A percentile compares a stretch with the other conserved stretches of the same genome.
Evolutionary conservation across 106 monocot genomes (phyloP).

Genomic region (Xerophyta viscosa): DNA sequence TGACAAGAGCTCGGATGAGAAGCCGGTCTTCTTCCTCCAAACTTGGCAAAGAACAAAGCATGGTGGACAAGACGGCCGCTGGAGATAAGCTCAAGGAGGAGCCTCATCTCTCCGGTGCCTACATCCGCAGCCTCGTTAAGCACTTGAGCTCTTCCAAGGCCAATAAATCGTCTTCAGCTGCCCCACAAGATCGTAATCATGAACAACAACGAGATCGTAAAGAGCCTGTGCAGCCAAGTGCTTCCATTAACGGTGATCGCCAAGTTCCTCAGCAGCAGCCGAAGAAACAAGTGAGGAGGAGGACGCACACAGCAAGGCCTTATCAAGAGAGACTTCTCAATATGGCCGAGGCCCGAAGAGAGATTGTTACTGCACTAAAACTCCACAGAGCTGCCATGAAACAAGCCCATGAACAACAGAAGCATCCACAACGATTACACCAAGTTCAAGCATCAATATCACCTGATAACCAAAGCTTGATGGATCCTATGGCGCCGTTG

Average conservation of each 20-base stretch:
- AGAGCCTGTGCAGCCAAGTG: too few species aligned
- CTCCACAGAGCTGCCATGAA: slow-evolving; percentile 85
- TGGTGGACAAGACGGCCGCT: slow-evolving; percentile 13
- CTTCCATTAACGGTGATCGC: too few species aligned
- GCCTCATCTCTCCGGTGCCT: slow-evolving; percentile 68
- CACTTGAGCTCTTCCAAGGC: slow-evolving; percentile 57
- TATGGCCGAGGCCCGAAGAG: slow-evolving; percentile 91
- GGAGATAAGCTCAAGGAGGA: slow-evolving; percentile 34
- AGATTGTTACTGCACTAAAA: slow-evolving; percentile 86
- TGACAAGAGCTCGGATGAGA: too few species aligned
- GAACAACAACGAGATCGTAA: too few species aligned
- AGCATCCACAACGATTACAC: slow-evolving; percentile 20
- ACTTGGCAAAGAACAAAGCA: slow-evolving; percentile 8
- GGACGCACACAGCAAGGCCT: slow-evolving; percentile 66
- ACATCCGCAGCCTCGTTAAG: slow-evolving; percentile 71
- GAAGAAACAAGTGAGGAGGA: slow-evolving; percentile 82
- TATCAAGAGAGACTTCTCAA: slow-evolving; percentile 79
- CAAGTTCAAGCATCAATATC: slow-evolving; percentile 4
- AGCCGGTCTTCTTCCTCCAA: slow-evolving; percentile 21
- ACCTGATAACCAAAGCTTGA: slow-evolving; percentile 2
- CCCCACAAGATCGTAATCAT: neutral
- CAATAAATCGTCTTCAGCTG: too few species aligned
- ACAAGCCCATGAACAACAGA: slow-evolving; percentile 45
- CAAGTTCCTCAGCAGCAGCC: slow-evolving; percentile 10
- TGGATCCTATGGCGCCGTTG: neutral